These are phyloP conservation scores for Fragaria iinumae DNA, from an alignment of 306 rosid species.

Conservation along the genomic window DNA sequence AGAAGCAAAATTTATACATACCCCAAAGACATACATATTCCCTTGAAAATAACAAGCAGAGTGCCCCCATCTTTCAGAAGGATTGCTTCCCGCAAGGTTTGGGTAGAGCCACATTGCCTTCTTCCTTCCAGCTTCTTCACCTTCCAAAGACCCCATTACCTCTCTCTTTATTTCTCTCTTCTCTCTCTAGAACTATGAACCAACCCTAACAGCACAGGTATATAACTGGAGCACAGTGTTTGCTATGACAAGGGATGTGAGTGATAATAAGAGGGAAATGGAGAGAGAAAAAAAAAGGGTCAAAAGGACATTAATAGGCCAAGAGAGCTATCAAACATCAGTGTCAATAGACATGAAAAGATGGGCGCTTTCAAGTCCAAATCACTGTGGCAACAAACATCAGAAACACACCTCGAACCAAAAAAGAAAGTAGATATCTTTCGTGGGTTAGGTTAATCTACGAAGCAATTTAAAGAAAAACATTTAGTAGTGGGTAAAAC, in stretches of 20 bases:
- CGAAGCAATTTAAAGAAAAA: neutral
- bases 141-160: conserved; percentile 60
- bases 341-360: conserved; percentile 99
- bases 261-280: conserved; percentile 34
- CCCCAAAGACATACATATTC: conserved; percentile 84
- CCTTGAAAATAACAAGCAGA: conserved; percentile 75
- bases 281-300: conserved; percentile 38
- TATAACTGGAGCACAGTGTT: conserved; percentile 35
- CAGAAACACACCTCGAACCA: conserved; percentile 31
- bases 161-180: neutral
- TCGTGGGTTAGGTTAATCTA: neutral
- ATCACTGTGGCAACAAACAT: conserved; percentile 98
- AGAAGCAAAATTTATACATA: conserved; percentile 33
- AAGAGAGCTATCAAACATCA: conserved; percentile 98
- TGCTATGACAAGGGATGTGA: conserved; percentile 32
- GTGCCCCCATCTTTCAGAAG: conserved; percentile 99
- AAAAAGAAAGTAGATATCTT: neutral
- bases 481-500: neutral
- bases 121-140: conserved; percentile 54
- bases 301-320: conserved; percentile 62
- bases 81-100: conserved; percentile 67
- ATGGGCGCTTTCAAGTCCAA: conserved; percentile 98
- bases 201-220: neutral
- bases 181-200: neutral
- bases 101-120: conserved; percentile 99